phyloP scores from a whole-genome alignment of 805 yeast genomes.

The Saturnispora serradocipensis region DNA sequence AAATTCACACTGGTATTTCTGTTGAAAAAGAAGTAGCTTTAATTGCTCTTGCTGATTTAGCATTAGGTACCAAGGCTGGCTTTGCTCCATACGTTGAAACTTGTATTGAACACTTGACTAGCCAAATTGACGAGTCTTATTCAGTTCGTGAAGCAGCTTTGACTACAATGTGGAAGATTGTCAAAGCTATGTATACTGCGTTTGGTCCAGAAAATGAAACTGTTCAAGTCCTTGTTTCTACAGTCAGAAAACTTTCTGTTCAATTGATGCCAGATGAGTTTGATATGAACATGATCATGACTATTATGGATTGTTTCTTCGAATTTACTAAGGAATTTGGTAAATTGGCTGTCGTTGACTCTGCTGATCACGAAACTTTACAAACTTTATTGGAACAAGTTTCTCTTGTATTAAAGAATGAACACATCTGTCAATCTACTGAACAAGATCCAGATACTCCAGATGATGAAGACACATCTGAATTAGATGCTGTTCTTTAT shows the following conservation, averaged over 20 bases:
- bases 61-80: conserved; percentile 73
- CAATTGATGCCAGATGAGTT: conserved; percentile 65
- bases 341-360: conserved; percentile 57
- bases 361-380: conserved; percentile 44
- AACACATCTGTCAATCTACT: conserved; percentile 75
- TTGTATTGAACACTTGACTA: conserved; percentile 51
- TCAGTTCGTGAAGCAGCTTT: conserved; percentile 88
- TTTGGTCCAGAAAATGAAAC: conserved; percentile 45
- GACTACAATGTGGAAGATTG: conserved; percentile 73
- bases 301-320: conserved; percentile 64
- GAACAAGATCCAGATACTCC: conserved; percentile 39
- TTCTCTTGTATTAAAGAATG: conserved; percentile 65
- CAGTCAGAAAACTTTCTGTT: conserved; percentile 60
- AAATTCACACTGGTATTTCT: conserved; percentile 90
- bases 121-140: conserved; percentile 76
- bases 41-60: conserved; percentile 81
- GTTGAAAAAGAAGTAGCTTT: conserved; percentile 95
- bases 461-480: conserved; percentile 42
- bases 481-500: conserved; percentile 57
- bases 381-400: conserved; percentile 65
- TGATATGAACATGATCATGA: conserved; percentile 72
- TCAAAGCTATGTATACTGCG: conserved; percentile 53
- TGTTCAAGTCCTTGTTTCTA: conserved; percentile 49
- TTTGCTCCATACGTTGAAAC: conserved; percentile 72
- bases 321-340: conserved; percentile 67